These are phyloP conservation scores for Eucalyptus sideroxylon DNA, from an alignment of 345 rosid genomes.

Conservation along the genomic window DNA sequence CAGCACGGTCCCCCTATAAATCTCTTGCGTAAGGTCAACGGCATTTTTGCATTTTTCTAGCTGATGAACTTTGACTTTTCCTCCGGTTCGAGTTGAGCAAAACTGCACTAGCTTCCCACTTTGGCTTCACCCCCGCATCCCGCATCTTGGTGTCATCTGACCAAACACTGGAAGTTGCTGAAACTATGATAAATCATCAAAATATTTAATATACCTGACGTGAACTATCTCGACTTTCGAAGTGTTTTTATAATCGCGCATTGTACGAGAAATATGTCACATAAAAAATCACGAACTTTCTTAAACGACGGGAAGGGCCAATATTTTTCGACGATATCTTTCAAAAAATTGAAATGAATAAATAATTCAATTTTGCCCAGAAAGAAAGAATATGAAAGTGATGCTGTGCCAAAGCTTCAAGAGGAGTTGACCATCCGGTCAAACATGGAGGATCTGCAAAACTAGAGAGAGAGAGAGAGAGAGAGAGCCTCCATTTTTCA, in stretches of 20 bases:
- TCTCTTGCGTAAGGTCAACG: not conserved
- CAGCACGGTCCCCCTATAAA: not conserved
- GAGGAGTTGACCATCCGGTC: not conserved
- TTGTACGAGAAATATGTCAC: rapidly evolving
- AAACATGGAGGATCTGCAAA: not conserved
- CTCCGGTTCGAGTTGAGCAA: not conserved
- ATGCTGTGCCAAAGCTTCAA: not conserved
- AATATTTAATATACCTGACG: rapidly evolving
- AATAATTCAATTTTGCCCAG: not conserved
- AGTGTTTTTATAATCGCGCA: rapidly evolving
- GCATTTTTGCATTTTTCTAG: not conserved
- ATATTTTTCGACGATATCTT: not conserved
- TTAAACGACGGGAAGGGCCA: rapidly evolving
- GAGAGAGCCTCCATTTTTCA: not conserved
- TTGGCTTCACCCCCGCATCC: not conserved
- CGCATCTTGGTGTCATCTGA: not conserved
- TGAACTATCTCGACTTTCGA: rapidly evolving
- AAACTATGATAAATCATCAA: not conserved
- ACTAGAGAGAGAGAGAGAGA: not conserved
- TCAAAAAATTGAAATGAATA: not conserved
- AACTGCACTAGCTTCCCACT: not conserved
- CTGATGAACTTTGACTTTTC: not conserved
- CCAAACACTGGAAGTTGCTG: not conserved
- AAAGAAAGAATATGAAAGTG: not conserved
- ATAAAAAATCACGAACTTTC: not conserved